Conservation (phyloP, 768 basidiomycete genomes). For the Mycena galericulata region DNA sequence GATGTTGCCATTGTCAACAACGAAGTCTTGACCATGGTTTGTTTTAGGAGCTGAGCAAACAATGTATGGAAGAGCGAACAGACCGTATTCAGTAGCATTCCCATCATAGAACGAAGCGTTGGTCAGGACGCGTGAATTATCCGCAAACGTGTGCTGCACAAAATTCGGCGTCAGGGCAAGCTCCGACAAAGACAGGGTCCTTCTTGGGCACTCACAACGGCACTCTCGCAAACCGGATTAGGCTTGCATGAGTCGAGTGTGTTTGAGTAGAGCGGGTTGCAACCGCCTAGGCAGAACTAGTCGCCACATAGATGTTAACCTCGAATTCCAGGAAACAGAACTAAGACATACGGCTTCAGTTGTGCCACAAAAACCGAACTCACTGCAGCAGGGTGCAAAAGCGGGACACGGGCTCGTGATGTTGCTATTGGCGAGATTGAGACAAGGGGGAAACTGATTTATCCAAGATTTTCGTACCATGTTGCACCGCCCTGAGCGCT, state of each 20-base stretch:
- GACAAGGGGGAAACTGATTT: not conserved
- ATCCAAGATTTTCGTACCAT: constrained; percentile 21
- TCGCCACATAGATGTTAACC: constrained; percentile 11
- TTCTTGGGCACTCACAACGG: constrained; percentile 56
- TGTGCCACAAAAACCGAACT: constrained; percentile 65
- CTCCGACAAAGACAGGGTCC: not conserved
- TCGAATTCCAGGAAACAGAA: not conserved
- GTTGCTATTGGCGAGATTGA: constrained; percentile 49
- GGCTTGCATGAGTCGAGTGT: constrained; percentile 75
- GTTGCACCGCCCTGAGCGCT: constrained; percentile 26
- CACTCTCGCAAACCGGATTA: constrained; percentile 76
- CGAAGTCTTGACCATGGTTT: constrained; percentile 72
- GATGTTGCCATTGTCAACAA: constrained; percentile 74
- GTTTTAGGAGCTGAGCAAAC: not conserved
- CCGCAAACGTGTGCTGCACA: constrained; percentile 68
- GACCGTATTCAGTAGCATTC: constrained; percentile 77
- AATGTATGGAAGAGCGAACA: constrained; percentile 28
- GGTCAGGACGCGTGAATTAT: constrained; percentile 73
- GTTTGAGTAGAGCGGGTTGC: constrained; percentile 80
- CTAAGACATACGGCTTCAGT: constrained; percentile 52
- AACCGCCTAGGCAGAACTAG: constrained; percentile 89
- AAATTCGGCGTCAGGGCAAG: constrained; percentile 10
- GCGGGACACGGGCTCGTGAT: constrained; percentile 57
- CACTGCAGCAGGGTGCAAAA: constrained; percentile 67
- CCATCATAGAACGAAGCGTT: constrained; percentile 80